Evolutionary conservation across 768 basidiomycete genomes (phyloP).

Genomic region (Lactarius akahatsu): DNA sequence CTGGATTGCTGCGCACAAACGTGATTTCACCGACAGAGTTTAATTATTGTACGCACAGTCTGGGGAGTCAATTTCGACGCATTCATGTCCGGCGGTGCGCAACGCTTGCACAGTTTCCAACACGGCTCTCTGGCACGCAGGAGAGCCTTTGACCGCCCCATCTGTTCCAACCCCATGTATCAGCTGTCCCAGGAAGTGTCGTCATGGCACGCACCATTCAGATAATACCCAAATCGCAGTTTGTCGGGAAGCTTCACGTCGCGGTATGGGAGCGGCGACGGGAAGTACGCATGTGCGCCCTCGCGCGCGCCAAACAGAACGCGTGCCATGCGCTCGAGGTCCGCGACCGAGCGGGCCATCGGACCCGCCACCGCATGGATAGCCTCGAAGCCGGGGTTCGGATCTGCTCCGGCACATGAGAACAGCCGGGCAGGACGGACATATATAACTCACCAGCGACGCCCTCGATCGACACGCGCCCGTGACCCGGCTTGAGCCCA

Average conservation of each 20-base stretch:
- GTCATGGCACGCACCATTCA: conserved; percentile 42
- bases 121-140: conserved; percentile 38
- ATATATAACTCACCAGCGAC: too few relatives aligned
- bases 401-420: conserved; percentile 39
- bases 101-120: conserved; percentile 39
- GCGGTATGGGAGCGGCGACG: conserved; percentile 59
- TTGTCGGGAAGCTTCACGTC: conserved; percentile 53
- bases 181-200: too few relatives aligned
- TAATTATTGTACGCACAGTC: conserved; percentile 21
- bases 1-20: neutral
- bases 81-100: conserved; percentile 42
- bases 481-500: conserved; percentile 66
- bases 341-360: conserved; percentile 67
- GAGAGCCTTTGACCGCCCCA: conserved; percentile 18
- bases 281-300: conserved; percentile 25
- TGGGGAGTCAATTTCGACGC: conserved; percentile 39
- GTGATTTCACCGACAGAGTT: too few relatives aligned
- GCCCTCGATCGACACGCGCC: conserved; percentile 55
- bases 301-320: conserved; percentile 46
- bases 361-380: conserved; percentile 58
- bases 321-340: conserved; percentile 62
- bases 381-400: conserved; percentile 69
- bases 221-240: conserved; percentile 75
- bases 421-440: too few relatives aligned
- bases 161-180: neutral